Evolutionary conservation across 331 rosid species (phyloP), one percentile per base, ranked within the genome.

Genomic region (Phaseolus coccineus): DNA sequence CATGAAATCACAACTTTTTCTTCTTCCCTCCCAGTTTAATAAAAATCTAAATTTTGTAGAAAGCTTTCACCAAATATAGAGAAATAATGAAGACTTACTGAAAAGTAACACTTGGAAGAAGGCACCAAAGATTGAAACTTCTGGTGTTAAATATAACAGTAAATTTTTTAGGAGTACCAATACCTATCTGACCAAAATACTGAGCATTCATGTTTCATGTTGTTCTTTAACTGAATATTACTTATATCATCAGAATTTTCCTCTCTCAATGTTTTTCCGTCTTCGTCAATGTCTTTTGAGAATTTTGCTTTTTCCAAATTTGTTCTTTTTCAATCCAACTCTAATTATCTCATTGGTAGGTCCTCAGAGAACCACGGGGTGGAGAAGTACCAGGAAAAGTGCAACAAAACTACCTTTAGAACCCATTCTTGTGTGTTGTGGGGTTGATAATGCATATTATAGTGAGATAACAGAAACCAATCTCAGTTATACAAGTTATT

Each of bases 101-200:
- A 91, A 63, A 89, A 89, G 53, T 83, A 77, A 79, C 97, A 92
- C 78, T 85, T 90, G 7, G 93, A 68, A 2, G 94, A 90, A 74
- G 94, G 94, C 63, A 92, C 93, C 94, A 92, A 37, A 90, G 92
- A 69, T 90, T 88, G 73, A 91, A 90, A 78, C 89, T 88, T 76
- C 94, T 91, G 1, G 94, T 88, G 78, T 88, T 89, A 78, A 90
- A 90, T 71, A 90, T 86, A n/a, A 88, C 90, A 68, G 88, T 88
- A 42, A 90, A 87, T 76, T 87, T 90, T 81, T 92, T 91, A 77
- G 89, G 94, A 1, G 90, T 85, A 15, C 94, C 97, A 73, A 90
- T 77, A 55, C 91, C 86, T 80, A 92, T 61, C 42, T 61, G 40
- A 5, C 42, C 67, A 61, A 28, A 30, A 61, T 61, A 61, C 39